Base-by-base conservation (phyloP, 1,139 yeast species). In the Meyerozyma carpophila region DNA sequence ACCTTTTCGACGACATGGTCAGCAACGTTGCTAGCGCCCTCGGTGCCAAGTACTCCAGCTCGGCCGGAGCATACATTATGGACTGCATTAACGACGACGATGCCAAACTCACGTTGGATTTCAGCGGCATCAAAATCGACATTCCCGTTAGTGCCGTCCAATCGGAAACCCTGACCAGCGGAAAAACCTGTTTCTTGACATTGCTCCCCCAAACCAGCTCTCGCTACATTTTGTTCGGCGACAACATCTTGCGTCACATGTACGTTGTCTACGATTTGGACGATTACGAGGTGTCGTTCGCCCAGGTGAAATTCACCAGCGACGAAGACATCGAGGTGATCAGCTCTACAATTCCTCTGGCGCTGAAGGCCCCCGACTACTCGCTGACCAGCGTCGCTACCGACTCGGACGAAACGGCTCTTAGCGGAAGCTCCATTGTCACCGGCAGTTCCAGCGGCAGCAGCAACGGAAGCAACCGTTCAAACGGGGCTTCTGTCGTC, bases 261-360 rank as follows among this genome's bases (percentile, higher is more conserved):
- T 89, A 89, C 58, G 78, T 82, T 44, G 95, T 88, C 37, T 88
- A 77, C 54, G 94, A 90, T 61, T 66, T 88, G 50, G 90, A 84
- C 28, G 77, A 76, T 49, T 63, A 68, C 43, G 79, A 81, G 55
- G 69, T 89, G 26, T 81, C 84, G 0, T 47, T 90, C 43, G 96
- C 94, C 1, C 87, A 77, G 52, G 84, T 82, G 6, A 65, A 63
- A 16, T 54, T 51, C 50, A 44, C 47, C 14, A 52, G 56, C 25
- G 62, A 63, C 5, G 75, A 70, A 44, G 59, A 72, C 41, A 69
- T 81, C 40, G 78, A 74, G 47, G 65, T 61, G 2, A 70, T 78
- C 31, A 43, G 58, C 1, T 55, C 65, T 2, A 43, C 68, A 1
- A 70, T 79, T 34, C 82, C 84, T 36, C 61, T 70, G 42, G 82